Evolutionary conservation across 164 flowering plant species (phyloP).

Genomic region (Dillenia suffruticosa): DNA sequence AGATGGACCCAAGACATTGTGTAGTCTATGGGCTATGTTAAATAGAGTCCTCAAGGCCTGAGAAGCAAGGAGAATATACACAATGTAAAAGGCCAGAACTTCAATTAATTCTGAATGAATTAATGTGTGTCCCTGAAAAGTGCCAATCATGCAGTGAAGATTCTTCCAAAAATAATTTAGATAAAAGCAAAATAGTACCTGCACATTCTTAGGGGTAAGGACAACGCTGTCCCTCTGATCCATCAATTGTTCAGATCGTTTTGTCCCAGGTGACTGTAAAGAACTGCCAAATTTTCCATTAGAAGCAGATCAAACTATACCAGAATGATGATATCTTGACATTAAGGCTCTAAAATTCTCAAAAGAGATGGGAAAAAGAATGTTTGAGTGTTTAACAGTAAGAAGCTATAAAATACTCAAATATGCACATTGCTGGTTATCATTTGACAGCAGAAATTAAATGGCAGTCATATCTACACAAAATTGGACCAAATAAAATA

Average conservation of each 20-base stretch:
- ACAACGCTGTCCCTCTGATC: conserved; percentile 77
- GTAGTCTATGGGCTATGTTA: conserved; percentile 88
- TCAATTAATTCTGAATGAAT: conserved; percentile 1
- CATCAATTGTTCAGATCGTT: conserved; percentile 53
- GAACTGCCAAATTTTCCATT: conserved; percentile 25
- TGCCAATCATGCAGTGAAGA: background rate
- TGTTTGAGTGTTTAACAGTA: too few species aligned
- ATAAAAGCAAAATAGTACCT: conserved; percentile 41
- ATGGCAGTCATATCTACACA: too few species aligned
- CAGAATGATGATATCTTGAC: conserved; percentile 1
- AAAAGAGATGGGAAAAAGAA: too few species aligned
- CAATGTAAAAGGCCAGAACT: background rate
- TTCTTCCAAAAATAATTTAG: background rate
- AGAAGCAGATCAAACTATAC: conserved; percentile 15
- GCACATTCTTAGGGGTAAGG: conserved; percentile 93
- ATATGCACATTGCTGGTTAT: too few species aligned
- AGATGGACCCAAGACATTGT: conserved; percentile 90
- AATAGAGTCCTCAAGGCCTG: conserved; percentile 98
- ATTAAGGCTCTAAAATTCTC: background rate
- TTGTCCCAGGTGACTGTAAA: conserved; percentile 69
- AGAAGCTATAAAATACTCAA: too few species aligned
- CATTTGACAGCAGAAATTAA: too few species aligned
- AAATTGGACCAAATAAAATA: too few species aligned
- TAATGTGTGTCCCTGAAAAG: background rate
- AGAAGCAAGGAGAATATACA: conserved; percentile 8